Conservation (phyloP, 1,139 yeast species). For the Yamadazyma friedrichii region DNA sequence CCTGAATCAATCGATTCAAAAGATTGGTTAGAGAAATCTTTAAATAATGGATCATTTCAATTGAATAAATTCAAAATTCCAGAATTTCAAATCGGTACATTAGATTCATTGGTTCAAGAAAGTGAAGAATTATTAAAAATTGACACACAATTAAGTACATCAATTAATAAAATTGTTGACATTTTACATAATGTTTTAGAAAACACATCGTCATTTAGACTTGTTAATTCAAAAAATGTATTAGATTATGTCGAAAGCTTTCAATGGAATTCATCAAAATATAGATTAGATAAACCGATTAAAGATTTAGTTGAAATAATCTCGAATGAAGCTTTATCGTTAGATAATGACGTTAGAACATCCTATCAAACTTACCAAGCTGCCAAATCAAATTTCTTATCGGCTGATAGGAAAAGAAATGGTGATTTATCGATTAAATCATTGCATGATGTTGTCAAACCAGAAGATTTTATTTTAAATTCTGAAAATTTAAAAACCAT, state of each 20-base stretch:
- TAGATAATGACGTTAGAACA: conserved; percentile 79
- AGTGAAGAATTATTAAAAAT: conserved; percentile 84
- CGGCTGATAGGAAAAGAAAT: conserved; percentile 88
- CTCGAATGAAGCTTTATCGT: conserved; percentile 72
- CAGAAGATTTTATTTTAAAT: conserved; percentile 78
- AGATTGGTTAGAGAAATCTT: conserved; percentile 43
- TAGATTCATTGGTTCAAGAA: conserved; percentile 86
- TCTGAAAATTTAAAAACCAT: conserved; percentile 85
- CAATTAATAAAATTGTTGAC: conserved; percentile 76
- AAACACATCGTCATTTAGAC: conserved; percentile 21
- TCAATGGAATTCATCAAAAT: conserved; percentile 85
- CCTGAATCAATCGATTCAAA: conserved; percentile 49
- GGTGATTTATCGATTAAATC: conserved; percentile 93
- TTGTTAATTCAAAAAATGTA: conserved; percentile 47
- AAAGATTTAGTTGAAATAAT: conserved; percentile 70
- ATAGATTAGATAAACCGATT: conserved; percentile 80
- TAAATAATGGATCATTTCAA: conserved; percentile 43
- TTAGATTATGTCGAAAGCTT: conserved; percentile 69
- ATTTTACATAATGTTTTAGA: conserved; percentile 56
- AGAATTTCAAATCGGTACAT: conserved; percentile 90
- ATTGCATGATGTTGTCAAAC: conserved; percentile 82
- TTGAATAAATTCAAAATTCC: conserved; percentile 62
- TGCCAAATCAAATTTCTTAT: conserved; percentile 79
- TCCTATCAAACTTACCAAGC: conserved; percentile 69
- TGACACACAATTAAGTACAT: conserved; percentile 69